phyloP scores from a whole-genome alignment of 2,329 filamentous ascomycete genomes.

The Phoma herbarum region DNA sequence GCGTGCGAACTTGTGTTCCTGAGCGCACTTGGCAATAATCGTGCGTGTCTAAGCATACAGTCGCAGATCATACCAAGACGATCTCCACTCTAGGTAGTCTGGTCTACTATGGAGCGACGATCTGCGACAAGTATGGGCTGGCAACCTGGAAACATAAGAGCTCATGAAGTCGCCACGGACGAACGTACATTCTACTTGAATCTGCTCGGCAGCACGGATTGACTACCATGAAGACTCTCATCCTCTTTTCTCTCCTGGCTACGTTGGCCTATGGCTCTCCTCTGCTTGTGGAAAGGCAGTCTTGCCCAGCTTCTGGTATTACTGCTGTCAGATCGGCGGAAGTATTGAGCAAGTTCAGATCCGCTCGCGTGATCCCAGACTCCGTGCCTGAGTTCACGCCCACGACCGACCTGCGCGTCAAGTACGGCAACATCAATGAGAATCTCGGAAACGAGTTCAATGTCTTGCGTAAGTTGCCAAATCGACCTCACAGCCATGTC shows the following conservation, averaged over 20 bases:
- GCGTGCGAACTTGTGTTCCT: neutral
- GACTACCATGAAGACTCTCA: neutral
- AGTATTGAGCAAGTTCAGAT: conserved; percentile 3
- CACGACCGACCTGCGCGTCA: conserved; percentile 12
- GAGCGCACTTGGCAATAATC: neutral
- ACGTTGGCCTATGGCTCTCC: neutral
- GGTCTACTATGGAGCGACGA: neutral
- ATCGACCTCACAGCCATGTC: too few relatives aligned
- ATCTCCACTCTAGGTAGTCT: neutral
- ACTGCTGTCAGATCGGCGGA: conserved; percentile 2
- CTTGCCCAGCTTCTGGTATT: conserved; percentile 4
- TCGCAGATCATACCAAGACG: neutral
- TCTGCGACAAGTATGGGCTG: neutral
- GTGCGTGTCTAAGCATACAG: neutral
- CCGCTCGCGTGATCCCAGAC: conserved; percentile 2
- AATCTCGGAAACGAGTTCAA: conserved; percentile 11
- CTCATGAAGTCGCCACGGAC: neutral
- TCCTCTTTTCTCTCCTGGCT: neutral
- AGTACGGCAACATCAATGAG: conserved; percentile 13
- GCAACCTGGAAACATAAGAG: neutral
- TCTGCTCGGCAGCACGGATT: neutral
- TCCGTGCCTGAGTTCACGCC: conserved; percentile 9
- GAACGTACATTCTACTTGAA: too few relatives aligned
- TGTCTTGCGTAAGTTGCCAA: conserved; percentile 5
- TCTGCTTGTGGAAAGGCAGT: conserved; percentile 4